These are phyloP conservation scores for Tetradesmus obliquus DNA, from an alignment of 139 green algal genomes.

Conservation along the genomic window DNA sequence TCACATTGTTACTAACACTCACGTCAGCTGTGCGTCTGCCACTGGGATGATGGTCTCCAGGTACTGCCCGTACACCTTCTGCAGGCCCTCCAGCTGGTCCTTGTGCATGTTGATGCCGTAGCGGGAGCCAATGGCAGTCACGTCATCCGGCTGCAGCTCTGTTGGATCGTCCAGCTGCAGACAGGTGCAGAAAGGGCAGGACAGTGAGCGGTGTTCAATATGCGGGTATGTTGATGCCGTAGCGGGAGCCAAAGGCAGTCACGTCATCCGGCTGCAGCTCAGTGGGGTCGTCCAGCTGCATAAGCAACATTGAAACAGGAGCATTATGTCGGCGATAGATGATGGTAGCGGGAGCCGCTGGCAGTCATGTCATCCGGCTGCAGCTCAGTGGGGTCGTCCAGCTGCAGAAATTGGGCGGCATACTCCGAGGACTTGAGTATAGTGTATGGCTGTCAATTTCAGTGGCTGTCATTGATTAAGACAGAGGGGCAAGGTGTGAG, in stretches of 20 bases:
- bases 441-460: too few species aligned
- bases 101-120: conserved; percentile 81
- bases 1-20: neutral
- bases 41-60: conserved; percentile 86
- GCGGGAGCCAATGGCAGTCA: conserved; percentile 70
- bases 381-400: conserved; percentile 65
- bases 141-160: conserved; percentile 63
- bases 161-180: conserved; percentile 60
- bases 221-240: conserved; percentile 56
- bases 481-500: too few species aligned
- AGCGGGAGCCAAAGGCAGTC: conserved; percentile 71
- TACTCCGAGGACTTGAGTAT: too few species aligned
- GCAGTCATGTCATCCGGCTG: conserved; percentile 60
- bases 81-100: conserved; percentile 72
- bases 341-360: conserved; percentile 72
- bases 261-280: conserved; percentile 67
- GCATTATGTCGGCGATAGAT: too few species aligned
- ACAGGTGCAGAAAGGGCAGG: neutral
- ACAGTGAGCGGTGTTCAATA: neutral
- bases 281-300: conserved; percentile 58
- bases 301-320: neutral
- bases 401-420: neutral
- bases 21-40: conserved; percentile 82
- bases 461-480: too few species aligned
- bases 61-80: conserved; percentile 88